Evolutionary conservation across 805 yeast species (phyloP), one percentile per base, ranked within the genome.

Genomic region (Yamadazyma phyllophila): DNA sequence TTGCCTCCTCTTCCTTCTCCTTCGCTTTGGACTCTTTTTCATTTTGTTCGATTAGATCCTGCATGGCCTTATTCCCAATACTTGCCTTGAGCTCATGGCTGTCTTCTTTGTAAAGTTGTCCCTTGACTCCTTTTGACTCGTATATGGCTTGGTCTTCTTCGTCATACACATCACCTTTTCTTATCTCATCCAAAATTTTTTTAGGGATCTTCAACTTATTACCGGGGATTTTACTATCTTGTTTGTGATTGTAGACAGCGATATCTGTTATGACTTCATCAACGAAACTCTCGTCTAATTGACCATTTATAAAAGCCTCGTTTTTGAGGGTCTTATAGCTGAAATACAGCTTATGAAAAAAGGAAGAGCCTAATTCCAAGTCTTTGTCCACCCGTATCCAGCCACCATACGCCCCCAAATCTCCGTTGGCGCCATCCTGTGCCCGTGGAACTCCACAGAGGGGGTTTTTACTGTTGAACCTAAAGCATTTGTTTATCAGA

Each of bases 321-420:
- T 56, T 44, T 43, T 53, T 54, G 46, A 65, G 51, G 13, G 53
- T 53, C 49, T 71, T 59, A 48, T 59, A 58, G n/a, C 59, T 66
- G 14, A 81, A 52, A 54, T 55, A 79, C 33, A 71, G 68, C 40
- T 63, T 62, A 39, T 59, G 55, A 30, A 67, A 51, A 81, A 81
- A 78, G 4, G 74, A 64, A 16, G 58, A 52, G 4, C 73, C 73
- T 45, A 80, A 63, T 13, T 57, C 54, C 32, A 81, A 62, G 54
- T 80, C 83, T 51, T 78, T 78, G 16, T 70, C 69, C 20, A 77
- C 49, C 41, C 64, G 61, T 31, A 50, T 44, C 81, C 82, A 79
- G 10, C 64, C 65, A 7, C 66, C 65, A 31, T 50, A 43, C 12
- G 26, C 17, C 1, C 41, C 40, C 11, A 60, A 36, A 34, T 67